Base-by-base conservation (phyloP, 106 monocot genomes). In the Acorus calamus region DNA sequence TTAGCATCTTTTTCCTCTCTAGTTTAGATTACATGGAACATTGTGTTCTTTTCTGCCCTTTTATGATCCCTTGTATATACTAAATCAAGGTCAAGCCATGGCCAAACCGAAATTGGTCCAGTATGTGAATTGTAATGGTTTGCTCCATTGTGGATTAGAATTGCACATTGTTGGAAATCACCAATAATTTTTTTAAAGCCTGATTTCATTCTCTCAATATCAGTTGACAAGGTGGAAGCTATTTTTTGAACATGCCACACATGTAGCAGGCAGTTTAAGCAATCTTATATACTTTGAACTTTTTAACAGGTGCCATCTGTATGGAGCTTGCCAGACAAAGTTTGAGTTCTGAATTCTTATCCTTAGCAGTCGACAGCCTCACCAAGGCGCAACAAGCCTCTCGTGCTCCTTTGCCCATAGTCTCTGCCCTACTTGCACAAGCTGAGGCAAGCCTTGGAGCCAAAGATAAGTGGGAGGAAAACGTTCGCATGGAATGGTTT, bases 401-500 rank as follows among this genome's bases (percentile, higher is more conserved):
- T 47, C 66, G 43, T 55, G 54, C 63, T 48, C 79, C 77, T 63
- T 71, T 99, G 8, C 98, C 98, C 4, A 50, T 92, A 42, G 65
- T 81, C 48, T 99, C 92, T 3, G 56, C 66, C 52, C 68, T 99
- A 66, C 74, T 88, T 49, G 98, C 88, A 71, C 87, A 92, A 74
- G 91, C 83, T 41, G 92, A 92, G 73, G 98, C 78, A 65, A 99
- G 98, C 76, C 55, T 86, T 12, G 88, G 88, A 58, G 56, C 76
- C 7, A 92, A 70, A 77, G 44, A 80, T 7, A 82, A 83, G 56
- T 99, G 98, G 98, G 91, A 79, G 63, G 81, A 67, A 59, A 83
- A 92, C 51, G 74, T 92, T 69, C 88, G 80, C 14, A 58, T 72
- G 2, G 92, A 99, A 67, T 99, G 87, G 85, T 79, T 78, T 51